Evolutionary conservation across 208 protist genomes (phyloP).

Genomic region (Trypanosoma lewisi): DNA sequence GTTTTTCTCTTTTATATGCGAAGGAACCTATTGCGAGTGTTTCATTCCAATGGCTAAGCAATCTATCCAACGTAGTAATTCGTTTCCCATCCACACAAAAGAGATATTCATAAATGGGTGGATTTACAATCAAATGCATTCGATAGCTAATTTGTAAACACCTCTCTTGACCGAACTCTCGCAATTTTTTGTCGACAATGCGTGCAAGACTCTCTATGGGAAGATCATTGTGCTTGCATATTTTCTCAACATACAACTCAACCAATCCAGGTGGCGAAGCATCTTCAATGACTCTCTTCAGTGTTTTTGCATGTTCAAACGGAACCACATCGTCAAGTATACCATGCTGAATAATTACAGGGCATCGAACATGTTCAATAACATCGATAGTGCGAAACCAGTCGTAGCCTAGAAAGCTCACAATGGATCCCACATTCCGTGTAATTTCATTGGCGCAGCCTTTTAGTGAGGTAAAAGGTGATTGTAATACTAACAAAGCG

Average conservation of each 20-base stretch:
- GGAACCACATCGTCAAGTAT: constrained; percentile 67
- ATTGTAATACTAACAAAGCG: constrained; percentile 66
- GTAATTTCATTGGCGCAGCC: constrained; percentile 75
- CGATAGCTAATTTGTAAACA: constrained; percentile 30
- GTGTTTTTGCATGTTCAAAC: constrained; percentile 56
- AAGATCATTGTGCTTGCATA: constrained; percentile 79
- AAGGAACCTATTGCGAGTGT: constrained; percentile 29
- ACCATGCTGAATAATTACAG: constrained; percentile 86
- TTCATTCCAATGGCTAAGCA: constrained; percentile 36
- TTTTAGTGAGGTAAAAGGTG: constrained; percentile 71
- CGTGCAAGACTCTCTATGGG: constrained; percentile 34
- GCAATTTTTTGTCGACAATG: constrained; percentile 50
- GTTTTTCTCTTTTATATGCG: constrained; percentile 37
- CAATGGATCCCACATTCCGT: constrained; percentile 52
- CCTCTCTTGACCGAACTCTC: constrained; percentile 30
- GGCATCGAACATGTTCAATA: constrained; percentile 68
- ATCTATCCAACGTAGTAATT: constrained; percentile 25
- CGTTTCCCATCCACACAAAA: constrained; percentile 35
- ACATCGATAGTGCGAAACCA: constrained; percentile 81
- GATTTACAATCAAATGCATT: constrained; percentile 36
- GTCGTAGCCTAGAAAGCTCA: constrained; percentile 74
- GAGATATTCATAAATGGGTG: constrained; percentile 53
- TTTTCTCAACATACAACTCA: constrained; percentile 61
- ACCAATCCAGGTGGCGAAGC: constrained; percentile 45
- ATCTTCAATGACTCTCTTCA: constrained; percentile 49